Evolutionary conservation across 306 rosid species (phyloP), one percentile per base, ranked within the genome.

Genomic region (Citrullus mucosospermus): DNA sequence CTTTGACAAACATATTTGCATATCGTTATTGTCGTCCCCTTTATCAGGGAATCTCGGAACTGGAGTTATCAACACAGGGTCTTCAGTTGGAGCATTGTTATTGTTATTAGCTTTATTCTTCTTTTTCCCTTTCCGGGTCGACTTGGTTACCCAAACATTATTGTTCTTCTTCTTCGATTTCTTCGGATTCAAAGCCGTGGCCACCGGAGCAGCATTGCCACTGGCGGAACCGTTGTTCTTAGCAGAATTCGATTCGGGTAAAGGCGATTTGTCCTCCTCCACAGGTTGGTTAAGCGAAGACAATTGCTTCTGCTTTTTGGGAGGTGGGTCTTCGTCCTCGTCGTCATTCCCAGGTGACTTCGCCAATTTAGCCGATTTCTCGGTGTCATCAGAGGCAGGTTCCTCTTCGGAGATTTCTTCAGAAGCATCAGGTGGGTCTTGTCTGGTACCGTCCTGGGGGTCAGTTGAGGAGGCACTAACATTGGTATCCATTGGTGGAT

Each of bases 81-180:
- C 96, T 57, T 95, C 97, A 1, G 83, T 87, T 0, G 76, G 86
- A n/a, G 78, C 82, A 39, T 81, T 90, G 85, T 85, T 78, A 62
- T 81, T 80, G 78, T 83, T 86, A 75, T 83, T 86, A 72, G 61
- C 73, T 76, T 92, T 95, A 59, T 34, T 92, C 86, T 95, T 95
- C 90, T 95, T 95, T 80, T 95, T 95, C 75, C 97, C 92, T 73
- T 95, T 95, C 62, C 88, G 83, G 59, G 93, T 91, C 38, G 99
- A 95, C 78, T 92, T 95, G 2, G 97, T 95, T 22, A 78, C 93
- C 97, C 97, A 95, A 32, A 95, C 99, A 30, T 95, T 92, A 69
- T 88, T 92, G 79, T 65, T 92, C 77, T 95, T 95, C 88, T 95
- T 95, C 93, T 95, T 95, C 28, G 97, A 88, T 79, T 92, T 92